A percentile compares a stretch with the other conserved stretches of the same genome.
Evolutionary conservation across 2,329 filamentous ascomycete species (phyloP).

Genomic region (Leptoxyphium fumago): DNA sequence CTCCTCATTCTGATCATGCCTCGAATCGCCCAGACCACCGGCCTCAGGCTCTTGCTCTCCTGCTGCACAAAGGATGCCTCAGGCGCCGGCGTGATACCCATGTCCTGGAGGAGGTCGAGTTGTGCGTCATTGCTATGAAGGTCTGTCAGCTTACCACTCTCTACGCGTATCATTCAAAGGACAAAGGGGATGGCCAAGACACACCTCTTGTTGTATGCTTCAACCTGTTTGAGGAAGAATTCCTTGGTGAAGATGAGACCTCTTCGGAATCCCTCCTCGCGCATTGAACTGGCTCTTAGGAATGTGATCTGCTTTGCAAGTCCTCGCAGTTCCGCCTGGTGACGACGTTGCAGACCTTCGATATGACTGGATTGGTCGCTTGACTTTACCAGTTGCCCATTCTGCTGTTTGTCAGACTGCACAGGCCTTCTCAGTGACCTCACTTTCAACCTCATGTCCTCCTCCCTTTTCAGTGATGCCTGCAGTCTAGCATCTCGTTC

Average conservation of each 20-base stretch:
- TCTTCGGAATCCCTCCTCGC: constrained; percentile 66
- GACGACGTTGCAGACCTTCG: constrained; percentile 51
- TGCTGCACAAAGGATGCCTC: background rate
- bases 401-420: constrained; percentile 12
- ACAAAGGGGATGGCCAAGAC: constrained; percentile 23
- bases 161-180: background rate
- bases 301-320: constrained; percentile 82
- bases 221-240: constrained; percentile 63
- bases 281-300: constrained; percentile 65
- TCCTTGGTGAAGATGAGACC: constrained; percentile 79
- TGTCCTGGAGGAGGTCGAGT: constrained; percentile 68
- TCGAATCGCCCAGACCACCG: background rate
- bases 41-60: background rate
- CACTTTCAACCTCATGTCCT: constrained; percentile 20
- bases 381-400: constrained; percentile 10
- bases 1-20: background rate
- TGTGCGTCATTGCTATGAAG: constrained; percentile 72
- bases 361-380: constrained; percentile 26
- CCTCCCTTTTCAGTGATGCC: constrained; percentile 17
- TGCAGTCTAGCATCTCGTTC: constrained; percentile 18
- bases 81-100: constrained; percentile 47
- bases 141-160: constrained; percentile 3
- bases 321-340: constrained; percentile 64
- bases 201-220: constrained; percentile 82
- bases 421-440: constrained; percentile 11